Conservation (phyloP, 192 early-diverging fungal genomes). For the Backusella morwellensis region DNA sequence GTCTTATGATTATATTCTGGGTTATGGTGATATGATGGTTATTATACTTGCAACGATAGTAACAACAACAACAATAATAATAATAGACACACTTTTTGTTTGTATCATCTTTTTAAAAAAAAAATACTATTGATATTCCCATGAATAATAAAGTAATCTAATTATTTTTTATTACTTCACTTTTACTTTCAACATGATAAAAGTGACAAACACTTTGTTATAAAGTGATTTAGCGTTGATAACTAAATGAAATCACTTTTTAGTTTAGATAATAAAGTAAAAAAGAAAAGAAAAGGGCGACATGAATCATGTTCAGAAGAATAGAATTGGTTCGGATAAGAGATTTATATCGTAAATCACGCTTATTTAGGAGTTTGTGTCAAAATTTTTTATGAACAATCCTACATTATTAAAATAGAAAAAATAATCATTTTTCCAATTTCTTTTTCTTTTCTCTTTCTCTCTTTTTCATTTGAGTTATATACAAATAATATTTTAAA, state of each 20-base stretch:
- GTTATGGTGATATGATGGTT: no score
- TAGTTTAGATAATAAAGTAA: no score
- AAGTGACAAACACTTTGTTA: no score
- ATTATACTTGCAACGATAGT: no score
- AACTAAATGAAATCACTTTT: no score
- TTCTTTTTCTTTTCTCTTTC: conserved; percentile 13
- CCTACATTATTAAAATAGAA: neutral
- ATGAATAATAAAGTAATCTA: neutral
- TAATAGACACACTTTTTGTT: neutral
- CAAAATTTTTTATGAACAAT: neutral
- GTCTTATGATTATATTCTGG: no score
- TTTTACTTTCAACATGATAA: no score
- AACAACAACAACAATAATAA: neutral
- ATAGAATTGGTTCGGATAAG: neutral
- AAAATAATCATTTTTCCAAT: conserved; percentile 9
- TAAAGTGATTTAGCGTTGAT: no score
- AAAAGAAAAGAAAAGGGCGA: neutral
- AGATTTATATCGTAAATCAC: neutral
- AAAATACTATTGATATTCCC: neutral
- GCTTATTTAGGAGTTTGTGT: conserved; percentile 5
- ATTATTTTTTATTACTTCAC: neutral
- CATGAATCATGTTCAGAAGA: neutral
- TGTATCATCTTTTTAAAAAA: neutral
- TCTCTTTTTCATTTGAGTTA: conserved; percentile 6
- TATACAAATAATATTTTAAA: neutral